Evolutionary conservation across 352 stramenopile species (phyloP).

Genomic region (Phytophthora multivora): DNA sequence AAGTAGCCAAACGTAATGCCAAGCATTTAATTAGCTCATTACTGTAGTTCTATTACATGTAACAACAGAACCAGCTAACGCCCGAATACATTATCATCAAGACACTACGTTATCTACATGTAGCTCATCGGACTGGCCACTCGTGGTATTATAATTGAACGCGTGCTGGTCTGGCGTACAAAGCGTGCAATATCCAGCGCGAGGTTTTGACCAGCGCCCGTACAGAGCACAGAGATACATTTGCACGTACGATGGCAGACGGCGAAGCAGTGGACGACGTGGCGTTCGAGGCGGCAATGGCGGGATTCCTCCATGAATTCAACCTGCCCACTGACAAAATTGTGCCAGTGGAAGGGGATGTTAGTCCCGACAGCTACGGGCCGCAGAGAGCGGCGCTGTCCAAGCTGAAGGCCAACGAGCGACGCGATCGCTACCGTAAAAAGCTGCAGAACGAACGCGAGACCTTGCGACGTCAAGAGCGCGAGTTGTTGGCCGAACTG

Average conservation of each 20-base stretch:
- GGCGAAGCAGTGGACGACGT: slow-evolving; percentile 11
- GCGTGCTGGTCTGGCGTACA: too few relatives aligned
- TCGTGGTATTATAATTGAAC: too few relatives aligned
- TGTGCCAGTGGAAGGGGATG: not conserved
- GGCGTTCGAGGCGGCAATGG: slow-evolving; percentile 7
- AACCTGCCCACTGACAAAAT: not conserved
- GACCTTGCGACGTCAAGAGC: slow-evolving; percentile 19
- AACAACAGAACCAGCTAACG: too few relatives aligned
- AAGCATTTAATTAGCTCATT: too few relatives aligned
- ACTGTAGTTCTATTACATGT: too few relatives aligned
- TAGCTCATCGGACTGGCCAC: too few relatives aligned
- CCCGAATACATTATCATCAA: not conserved
- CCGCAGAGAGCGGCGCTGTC: not conserved
- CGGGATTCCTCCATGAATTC: slow-evolving; percentile 14
- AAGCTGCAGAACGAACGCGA: slow-evolving; percentile 16
- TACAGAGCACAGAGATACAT: not conserved
- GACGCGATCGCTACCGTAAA: slow-evolving; percentile 15
- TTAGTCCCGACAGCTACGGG: not conserved
- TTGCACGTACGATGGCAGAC: slow-evolving; percentile 6
- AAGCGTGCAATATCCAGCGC: slow-evolving; percentile 7
- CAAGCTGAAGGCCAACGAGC: slow-evolving; percentile 10
- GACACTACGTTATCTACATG: not conserved
- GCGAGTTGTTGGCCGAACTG: slow-evolving; percentile 8
- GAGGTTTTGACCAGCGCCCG: not conserved
- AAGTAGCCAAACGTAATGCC: too few relatives aligned